phyloP scores from a whole-genome alignment of 108 stramenopile genomes.

The Thalassiosira profunda region DNA sequence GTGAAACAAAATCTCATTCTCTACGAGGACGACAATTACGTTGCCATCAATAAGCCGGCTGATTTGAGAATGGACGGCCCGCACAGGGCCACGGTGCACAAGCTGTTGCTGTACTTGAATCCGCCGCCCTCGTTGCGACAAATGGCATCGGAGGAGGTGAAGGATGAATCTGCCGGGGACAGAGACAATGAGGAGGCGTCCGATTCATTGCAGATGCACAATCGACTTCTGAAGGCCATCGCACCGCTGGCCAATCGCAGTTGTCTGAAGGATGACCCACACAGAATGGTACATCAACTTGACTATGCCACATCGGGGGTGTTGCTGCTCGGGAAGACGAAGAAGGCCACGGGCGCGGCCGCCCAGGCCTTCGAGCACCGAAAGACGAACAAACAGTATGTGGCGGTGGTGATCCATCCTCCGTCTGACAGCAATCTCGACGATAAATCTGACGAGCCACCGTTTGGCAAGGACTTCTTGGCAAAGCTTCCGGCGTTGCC shows the following conservation, averaged over 20 bases:
- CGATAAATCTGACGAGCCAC: not conserved
- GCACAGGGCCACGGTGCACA: constrained; percentile 75
- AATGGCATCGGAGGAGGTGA: not conserved
- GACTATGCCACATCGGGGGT: constrained; percentile 91
- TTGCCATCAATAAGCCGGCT: constrained; percentile 85
- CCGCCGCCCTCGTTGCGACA: constrained; percentile 62
- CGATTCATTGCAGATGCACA: constrained; percentile 15
- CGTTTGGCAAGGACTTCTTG: constrained; percentile 26
- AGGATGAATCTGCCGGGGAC: too few relatives aligned
- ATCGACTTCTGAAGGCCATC: constrained; percentile 36
- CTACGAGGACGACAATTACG: constrained; percentile 66
- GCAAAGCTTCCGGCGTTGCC: constrained; percentile 27
- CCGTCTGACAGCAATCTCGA: constrained; percentile 21
- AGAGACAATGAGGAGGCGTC: not conserved
- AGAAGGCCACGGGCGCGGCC: constrained; percentile 61
- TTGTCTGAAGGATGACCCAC: constrained; percentile 66
- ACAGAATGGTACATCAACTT: constrained; percentile 89
- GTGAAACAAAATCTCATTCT: constrained; percentile 35
- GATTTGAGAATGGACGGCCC: constrained; percentile 92
- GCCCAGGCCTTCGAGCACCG: constrained; percentile 65
- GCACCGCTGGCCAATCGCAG: constrained; percentile 44
- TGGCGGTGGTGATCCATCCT: constrained; percentile 60
- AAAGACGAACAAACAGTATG: constrained; percentile 67
- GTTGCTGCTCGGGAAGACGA: constrained; percentile 64
- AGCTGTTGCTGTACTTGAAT: constrained; percentile 78